These are phyloP conservation scores for Climacium dendroides DNA, from an alignment of 225 moss, liverwort and hornwort genomes.

Conservation along the genomic window DNA sequence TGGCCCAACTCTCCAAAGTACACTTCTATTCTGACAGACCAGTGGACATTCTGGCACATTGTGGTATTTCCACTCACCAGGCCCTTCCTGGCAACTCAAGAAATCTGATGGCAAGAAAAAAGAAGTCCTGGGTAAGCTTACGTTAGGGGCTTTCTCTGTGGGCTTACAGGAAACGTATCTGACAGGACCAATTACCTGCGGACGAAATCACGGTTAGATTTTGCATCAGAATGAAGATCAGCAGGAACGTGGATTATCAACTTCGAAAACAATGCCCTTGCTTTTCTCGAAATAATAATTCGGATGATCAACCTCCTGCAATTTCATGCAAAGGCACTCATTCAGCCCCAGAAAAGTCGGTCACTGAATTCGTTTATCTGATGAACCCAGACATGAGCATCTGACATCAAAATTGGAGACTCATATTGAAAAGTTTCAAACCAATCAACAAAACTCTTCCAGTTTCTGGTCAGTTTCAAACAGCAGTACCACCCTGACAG, in stretches of 20 bases:
- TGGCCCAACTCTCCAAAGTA: not conserved
- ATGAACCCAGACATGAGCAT: not conserved
- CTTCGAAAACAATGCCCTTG: slow-evolving; percentile 30
- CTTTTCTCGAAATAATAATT: slow-evolving; percentile 24
- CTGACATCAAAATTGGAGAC: not conserved
- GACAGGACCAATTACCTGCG: not conserved
- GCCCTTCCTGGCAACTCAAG: not conserved
- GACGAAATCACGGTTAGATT: not conserved
- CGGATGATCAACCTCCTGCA: slow-evolving; percentile 48
- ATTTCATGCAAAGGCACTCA: not conserved
- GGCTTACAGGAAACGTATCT: not conserved
- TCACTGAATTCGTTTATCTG: not conserved
- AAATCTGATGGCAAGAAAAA: not conserved
- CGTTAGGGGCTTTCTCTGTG: not conserved
- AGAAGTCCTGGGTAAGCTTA: not conserved
- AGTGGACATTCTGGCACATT: not conserved
- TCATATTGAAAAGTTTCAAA: not conserved
- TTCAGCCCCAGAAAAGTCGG: not conserved
- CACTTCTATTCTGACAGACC: not conserved
- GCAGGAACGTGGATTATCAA: slow-evolving; percentile 12
- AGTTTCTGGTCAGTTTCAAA: not conserved
- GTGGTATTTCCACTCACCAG: not conserved
- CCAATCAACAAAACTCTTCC: not conserved
- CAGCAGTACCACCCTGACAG: not conserved
- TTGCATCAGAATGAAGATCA: not conserved